Base-by-base conservation (phyloP, 2,329 filamentous ascomycete species). In the Xenoacremonium recifei region DNA sequence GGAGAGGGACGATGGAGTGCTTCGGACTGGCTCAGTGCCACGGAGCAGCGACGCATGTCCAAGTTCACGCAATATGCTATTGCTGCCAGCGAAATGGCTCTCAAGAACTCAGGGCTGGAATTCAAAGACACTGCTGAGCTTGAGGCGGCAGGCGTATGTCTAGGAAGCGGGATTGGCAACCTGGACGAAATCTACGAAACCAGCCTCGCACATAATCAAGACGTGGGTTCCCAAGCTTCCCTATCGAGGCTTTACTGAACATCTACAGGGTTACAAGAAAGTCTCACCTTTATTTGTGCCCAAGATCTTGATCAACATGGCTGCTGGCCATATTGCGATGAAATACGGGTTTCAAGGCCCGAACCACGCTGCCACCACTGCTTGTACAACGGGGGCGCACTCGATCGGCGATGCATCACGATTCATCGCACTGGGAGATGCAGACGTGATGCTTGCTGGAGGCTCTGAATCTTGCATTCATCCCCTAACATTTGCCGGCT, bases 391-490 rank as follows among this genome's bases (percentile, higher is more conserved):
- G 0, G 93, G 93, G 10, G 89, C 92, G 1, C 93, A 99, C 68
- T 90, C 91, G 2, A 84, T 99, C 37, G 93, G 92, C 15, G 93
- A 99, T 63, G 93, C 93, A 5, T 84, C 87, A n/a, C 82, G 92
- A 15, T 89, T 96, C 62, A 92, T 99, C 48, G 80, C 85, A n/a
- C 84, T 84, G 59, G 91, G 90, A 6, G 92, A 97, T 62, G 92
- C 92, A 34, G 79, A 96, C 63, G 85, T 97, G 40, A 97, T 99
- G 90, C 70, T 99, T 7, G 90, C 93, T n/a, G 93, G 93, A 31
- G 92, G 92, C 20, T 82, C 92, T 7, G 93, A 99, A 66, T 90
- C 92, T 0, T 99, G 93, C 63, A 92, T 99, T 42, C 92, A 99
- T 61, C 93, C 93, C 9, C 75, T 99, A 32, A 88, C 92, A 2